These are phyloP conservation scores for Chloropicon primus DNA, from an alignment of 139 green algal genomes.

Conservation along the genomic window DNA sequence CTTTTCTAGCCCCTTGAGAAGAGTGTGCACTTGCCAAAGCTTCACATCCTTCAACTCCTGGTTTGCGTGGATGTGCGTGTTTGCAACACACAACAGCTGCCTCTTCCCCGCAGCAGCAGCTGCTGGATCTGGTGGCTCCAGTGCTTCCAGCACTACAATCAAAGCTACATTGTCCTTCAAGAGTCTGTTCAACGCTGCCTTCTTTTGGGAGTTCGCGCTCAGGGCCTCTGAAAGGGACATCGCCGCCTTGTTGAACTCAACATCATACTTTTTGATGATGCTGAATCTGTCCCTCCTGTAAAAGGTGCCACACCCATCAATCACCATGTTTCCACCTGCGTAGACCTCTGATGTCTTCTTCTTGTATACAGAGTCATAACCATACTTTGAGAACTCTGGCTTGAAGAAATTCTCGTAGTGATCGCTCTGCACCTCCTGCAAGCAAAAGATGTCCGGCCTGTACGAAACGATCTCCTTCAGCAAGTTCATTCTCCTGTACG, in stretches of 20 bases:
- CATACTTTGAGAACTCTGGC: slow-evolving; percentile 64
- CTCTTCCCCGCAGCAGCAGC: slow-evolving; percentile 6
- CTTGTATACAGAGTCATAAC: slow-evolving; percentile 97
- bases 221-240: slow-evolving; percentile 74
- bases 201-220: slow-evolving; percentile 45
- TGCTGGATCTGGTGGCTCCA: slow-evolving; percentile 42
- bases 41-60: slow-evolving; percentile 95
- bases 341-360: slow-evolving; percentile 95
- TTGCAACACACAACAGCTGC: slow-evolving; percentile 36
- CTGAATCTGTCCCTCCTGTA: slow-evolving; percentile 76
- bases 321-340: slow-evolving; percentile 45
- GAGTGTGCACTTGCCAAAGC: slow-evolving; percentile 95
- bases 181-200: slow-evolving; percentile 77
- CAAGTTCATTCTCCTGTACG: slow-evolving; percentile 84
- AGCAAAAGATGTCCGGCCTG: slow-evolving; percentile 86
- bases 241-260: slow-evolving; percentile 99
- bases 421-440: slow-evolving; percentile 85
- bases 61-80: slow-evolving; percentile 99
- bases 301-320: slow-evolving; percentile 97
- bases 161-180: slow-evolving; percentile 97
- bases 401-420: slow-evolving; percentile 72
- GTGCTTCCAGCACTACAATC: slow-evolving; percentile 88
- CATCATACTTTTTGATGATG: slow-evolving; percentile 98
- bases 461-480: slow-evolving; percentile 79
- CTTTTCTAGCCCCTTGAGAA: slow-evolving; percentile 98